Evolutionary conservation across 768 basidiomycete genomes (phyloP).

Genomic region (Termitomyces sp.): DNA sequence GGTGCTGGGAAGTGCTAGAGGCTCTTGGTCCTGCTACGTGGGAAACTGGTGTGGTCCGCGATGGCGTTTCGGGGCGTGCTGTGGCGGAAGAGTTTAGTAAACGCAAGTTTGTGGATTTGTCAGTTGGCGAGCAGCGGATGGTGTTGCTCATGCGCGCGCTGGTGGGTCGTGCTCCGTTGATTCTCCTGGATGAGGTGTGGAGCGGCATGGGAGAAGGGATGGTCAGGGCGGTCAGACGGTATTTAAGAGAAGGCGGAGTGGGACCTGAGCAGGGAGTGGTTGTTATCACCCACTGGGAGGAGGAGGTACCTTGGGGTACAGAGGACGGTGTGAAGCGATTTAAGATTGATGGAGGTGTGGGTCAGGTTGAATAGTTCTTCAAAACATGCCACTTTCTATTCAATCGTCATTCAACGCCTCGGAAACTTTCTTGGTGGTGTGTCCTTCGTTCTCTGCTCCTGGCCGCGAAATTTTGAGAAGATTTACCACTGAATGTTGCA

Average conservation of each 20-base stretch:
- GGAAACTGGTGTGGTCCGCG: constrained; percentile 17
- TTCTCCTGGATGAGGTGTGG: constrained; percentile 91
- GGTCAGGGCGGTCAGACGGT: constrained; percentile 59
- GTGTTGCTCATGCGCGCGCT: constrained; percentile 85
- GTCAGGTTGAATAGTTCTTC: constrained; percentile 7
- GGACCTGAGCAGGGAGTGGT: constrained; percentile 69
- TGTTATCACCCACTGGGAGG: constrained; percentile 88
- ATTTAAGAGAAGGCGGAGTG: constrained; percentile 54
- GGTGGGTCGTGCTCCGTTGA: constrained; percentile 66
- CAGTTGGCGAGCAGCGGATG: constrained; percentile 74
- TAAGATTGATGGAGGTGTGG: constrained; percentile 27
- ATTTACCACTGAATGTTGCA: too few species aligned
- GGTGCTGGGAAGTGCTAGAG: constrained; percentile 54
- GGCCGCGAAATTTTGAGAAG: too few species aligned
- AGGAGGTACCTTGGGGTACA: constrained; percentile 80
- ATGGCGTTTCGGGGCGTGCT: background rate
- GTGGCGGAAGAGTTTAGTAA: constrained; percentile 40
- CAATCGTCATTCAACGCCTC: background rate
- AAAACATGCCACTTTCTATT: background rate
- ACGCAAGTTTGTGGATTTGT: constrained; percentile 57
- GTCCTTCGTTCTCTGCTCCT: too few species aligned
- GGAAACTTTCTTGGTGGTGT: background rate
- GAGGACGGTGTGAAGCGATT: constrained; percentile 48
- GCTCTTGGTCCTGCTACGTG: constrained; percentile 61
- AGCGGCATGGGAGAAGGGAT: constrained; percentile 86